Base-by-base conservation (phyloP, 441 rosid genomes). In the Daphne laureola region DNA sequence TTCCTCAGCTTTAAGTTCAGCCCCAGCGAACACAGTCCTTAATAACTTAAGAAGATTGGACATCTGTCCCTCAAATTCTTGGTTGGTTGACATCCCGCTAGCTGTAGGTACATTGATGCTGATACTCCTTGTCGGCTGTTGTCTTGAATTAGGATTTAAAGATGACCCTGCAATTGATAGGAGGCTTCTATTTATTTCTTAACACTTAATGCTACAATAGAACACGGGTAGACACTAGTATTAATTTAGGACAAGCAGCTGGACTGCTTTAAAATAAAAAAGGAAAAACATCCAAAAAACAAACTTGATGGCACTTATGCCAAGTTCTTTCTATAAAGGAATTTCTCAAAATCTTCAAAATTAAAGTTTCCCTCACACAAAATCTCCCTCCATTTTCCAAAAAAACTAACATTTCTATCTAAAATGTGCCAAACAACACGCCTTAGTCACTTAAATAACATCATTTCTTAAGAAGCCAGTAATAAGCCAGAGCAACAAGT, bases 21-120 rank as follows among this genome's bases (percentile, higher is more conserved):
- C 88, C 26, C 64, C 81, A 26, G 87, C 84, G 69, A 80, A 76
- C 17, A 78, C 71, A 56, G 55, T 51, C 71, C 84, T 75, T 5
- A 78, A 66, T 49, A 80, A 49, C 58, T 78, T 81, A 58, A 78
- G 49, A 36, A 85, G 67, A 59, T 55, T 52, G 6, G 73, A 71
- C 12, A 65, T 63, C 59, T 75, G 79, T 67, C 72, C 62, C 58
- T 70, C 84, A 51, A 80, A 59, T 46, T 75, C 83, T 50, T 67
- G 78, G 69, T 64, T 63, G 70, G 65, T 67, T 58, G 56, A 74
- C 31, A 62, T 27, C 38, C 79, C 73, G 64, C 64, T 67, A 57
- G 77, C 65, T 14, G 82, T 63, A 25, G 68, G 38, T 53, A 70
- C 50, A 68, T 75, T 75, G 60, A 68, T 36, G 58, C 58, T 72